Evolutionary conservation across 2,329 filamentous ascomycete genomes (phyloP).

Genomic region (Metarhizium humberi): DNA sequence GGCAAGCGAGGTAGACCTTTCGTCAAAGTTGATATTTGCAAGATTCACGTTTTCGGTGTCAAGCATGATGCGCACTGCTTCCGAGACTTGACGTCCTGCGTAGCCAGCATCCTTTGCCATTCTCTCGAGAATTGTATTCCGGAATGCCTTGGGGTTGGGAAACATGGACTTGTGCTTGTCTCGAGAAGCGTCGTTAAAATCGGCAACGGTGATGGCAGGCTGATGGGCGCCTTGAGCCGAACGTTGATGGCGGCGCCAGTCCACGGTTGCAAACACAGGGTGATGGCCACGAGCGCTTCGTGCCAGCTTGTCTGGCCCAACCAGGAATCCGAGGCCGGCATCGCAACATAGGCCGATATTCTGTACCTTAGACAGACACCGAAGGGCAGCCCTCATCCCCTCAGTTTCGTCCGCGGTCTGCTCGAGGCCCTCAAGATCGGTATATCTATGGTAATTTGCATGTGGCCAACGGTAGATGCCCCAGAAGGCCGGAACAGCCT

Average conservation of each 20-base stretch:
- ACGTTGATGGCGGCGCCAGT: conserved; percentile 16
- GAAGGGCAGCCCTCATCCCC: conserved; percentile 52
- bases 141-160: neutral
- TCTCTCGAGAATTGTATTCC: conserved; percentile 18
- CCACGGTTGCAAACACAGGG: conserved; percentile 24
- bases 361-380: conserved; percentile 41
- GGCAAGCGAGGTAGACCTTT: conserved; percentile 10
- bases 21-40: conserved; percentile 22
- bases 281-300: conserved; percentile 29
- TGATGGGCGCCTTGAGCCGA: neutral
- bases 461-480: conserved; percentile 58
- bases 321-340: conserved; percentile 58
- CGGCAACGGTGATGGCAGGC: conserved; percentile 6
- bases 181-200: conserved; percentile 14
- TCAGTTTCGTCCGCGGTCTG: conserved; percentile 53
- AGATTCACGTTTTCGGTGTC: conserved; percentile 23
- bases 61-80: conserved; percentile 26
- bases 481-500: conserved; percentile 49
- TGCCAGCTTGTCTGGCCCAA: conserved; percentile 47
- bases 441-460: conserved; percentile 48
- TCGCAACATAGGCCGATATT: conserved; percentile 61
- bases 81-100: conserved; percentile 16
- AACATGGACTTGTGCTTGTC: conserved; percentile 18
- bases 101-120: conserved; percentile 30
- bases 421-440: conserved; percentile 50